These are phyloP conservation scores for Irpex sp. DNA, from an alignment of 1,284 basidiomycete genomes.

Conservation along the genomic window DNA sequence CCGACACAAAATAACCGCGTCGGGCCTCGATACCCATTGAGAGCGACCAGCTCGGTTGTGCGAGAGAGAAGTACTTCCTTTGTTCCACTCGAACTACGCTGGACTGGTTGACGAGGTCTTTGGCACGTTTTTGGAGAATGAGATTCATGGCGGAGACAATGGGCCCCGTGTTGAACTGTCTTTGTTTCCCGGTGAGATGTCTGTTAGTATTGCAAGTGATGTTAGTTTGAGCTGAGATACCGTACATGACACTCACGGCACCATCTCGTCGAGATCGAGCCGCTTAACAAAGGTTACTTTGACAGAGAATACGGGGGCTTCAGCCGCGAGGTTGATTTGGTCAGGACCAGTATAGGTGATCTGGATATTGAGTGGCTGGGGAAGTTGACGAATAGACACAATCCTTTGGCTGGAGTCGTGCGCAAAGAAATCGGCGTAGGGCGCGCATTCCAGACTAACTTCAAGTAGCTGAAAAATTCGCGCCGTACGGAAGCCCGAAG, in stretches of 20 bases:
- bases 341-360: constrained; percentile 56
- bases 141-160: constrained; percentile 63
- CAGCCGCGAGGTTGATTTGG: constrained; percentile 36
- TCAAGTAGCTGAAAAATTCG: constrained; percentile 64
- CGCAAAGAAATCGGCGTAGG: constrained; percentile 45
- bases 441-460: constrained; percentile 34
- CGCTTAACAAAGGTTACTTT: background rate
- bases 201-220: constrained; percentile 30
- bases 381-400: constrained; percentile 51
- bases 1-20: constrained; percentile 66
- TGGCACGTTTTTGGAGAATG: constrained; percentile 55
- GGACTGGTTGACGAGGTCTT: constrained; percentile 35
- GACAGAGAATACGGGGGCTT: constrained; percentile 39
- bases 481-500: constrained; percentile 37
- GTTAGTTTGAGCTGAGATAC: background rate
- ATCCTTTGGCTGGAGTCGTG: constrained; percentile 61
- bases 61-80: constrained; percentile 60
- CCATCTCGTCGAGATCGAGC: constrained; percentile 31
- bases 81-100: constrained; percentile 47
- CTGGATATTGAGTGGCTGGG: constrained; percentile 49
- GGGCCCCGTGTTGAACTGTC: constrained; percentile 47
- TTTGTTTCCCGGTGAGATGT: constrained; percentile 45
- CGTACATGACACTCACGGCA: constrained; percentile 33
- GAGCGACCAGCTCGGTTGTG: constrained; percentile 25
- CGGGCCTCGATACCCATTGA: constrained; percentile 52